Conservation (phyloP, 2,329 filamentous ascomycete species). For the Fusarium citri region DNA sequence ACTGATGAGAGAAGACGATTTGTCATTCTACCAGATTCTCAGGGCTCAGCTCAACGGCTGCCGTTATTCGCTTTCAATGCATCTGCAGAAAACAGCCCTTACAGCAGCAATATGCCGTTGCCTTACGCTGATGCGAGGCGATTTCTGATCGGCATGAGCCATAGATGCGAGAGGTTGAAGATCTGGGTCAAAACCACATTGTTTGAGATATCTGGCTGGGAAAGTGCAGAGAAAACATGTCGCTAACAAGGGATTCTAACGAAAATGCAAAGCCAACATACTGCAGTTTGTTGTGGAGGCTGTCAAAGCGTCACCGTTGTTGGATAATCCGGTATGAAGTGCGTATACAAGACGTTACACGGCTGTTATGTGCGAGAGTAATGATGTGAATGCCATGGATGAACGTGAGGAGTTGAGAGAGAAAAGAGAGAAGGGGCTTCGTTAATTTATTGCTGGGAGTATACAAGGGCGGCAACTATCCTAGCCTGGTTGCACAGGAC, state of each 20-base stretch:
- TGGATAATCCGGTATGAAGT: background rate
- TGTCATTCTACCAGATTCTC: background rate
- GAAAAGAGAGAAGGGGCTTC: background rate
- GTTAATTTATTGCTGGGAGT: background rate
- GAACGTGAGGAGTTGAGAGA: background rate
- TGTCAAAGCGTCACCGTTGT: background rate
- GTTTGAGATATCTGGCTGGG: background rate
- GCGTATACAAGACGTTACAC: slow-evolving; percentile 9
- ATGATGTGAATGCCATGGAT: background rate
- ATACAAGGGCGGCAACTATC: background rate
- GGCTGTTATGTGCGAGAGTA: background rate
- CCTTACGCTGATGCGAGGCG: background rate
- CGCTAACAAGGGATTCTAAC: background rate
- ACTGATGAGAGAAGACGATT: slow-evolving; percentile 1
- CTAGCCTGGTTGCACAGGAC: background rate
- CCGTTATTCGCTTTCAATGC: background rate
- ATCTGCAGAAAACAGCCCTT: background rate
- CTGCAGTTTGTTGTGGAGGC: background rate
- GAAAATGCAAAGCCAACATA: background rate
- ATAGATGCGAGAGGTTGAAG: background rate
- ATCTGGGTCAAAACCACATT: background rate
- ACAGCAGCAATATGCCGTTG: background rate
- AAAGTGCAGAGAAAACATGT: slow-evolving; percentile 1
- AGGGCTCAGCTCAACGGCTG: background rate
- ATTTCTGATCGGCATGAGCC: background rate